Evolutionary conservation across 2,329 filamentous ascomycete genomes (phyloP).

Genomic region (Stagonosporopsis rhizophila): DNA sequence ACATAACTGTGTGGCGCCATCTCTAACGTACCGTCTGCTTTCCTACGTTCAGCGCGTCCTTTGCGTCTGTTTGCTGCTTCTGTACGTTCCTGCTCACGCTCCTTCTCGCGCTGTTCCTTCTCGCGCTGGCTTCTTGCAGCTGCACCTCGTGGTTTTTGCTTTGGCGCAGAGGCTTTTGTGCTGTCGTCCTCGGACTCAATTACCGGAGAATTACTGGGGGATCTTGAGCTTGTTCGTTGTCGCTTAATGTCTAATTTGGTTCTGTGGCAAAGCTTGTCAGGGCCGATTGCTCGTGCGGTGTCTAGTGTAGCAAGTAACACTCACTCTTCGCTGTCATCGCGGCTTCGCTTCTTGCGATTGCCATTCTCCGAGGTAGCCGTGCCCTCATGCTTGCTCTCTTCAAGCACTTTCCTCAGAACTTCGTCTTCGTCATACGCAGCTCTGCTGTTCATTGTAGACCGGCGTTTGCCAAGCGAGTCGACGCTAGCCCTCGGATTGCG

Average conservation of each 20-base stretch:
- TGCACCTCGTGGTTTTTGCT: constrained; percentile 56
- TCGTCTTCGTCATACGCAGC: constrained; percentile 97
- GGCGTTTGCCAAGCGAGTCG: constrained; percentile 74
- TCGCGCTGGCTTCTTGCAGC: constrained; percentile 61
- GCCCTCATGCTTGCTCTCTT: constrained; percentile 89
- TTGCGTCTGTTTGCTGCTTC: constrained; percentile 83
- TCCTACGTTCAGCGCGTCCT: constrained; percentile 79
- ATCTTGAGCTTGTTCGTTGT: constrained; percentile 71
- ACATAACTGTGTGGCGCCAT: constrained; percentile 15
- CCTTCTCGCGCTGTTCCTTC: constrained; percentile 68
- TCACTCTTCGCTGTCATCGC: constrained; percentile 95
- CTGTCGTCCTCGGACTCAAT: constrained; percentile 77
- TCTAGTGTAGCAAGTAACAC: constrained; percentile 50
- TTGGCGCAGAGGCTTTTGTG: constrained; percentile 52
- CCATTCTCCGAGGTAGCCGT: constrained; percentile 62
- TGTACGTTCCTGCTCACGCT: constrained; percentile 74
- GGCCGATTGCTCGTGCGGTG: constrained; percentile 3
- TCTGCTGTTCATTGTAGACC: constrained; percentile 97
- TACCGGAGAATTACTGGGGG: constrained; percentile 56
- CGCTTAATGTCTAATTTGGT: constrained; percentile 77
- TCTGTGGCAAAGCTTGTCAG: constrained; percentile 58
- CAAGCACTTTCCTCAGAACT: constrained; percentile 84
- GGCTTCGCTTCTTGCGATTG: constrained; percentile 77
- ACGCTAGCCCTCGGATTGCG: constrained; percentile 59
- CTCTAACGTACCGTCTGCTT: constrained; percentile 73